A percentile compares a stretch with the other conserved stretches of the same genome.
Conservation (phyloP, 2,329 filamentous ascomycete species). For the Tolypocladium amazonense region DNA sequence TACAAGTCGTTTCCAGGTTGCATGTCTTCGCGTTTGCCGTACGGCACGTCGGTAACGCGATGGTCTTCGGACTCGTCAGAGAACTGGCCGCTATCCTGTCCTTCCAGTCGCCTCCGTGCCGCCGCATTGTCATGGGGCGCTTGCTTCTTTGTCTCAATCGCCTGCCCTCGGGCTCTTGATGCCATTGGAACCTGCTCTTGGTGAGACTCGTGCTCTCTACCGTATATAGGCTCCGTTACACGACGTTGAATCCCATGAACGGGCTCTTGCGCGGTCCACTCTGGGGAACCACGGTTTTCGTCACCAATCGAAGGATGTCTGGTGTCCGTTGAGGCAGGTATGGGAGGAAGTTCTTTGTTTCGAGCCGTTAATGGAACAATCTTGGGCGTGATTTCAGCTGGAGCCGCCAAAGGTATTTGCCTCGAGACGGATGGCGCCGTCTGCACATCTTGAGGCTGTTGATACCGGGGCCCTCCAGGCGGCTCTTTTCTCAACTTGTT, state of each 20-base stretch:
- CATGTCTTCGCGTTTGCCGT: slow-evolving; percentile 29
- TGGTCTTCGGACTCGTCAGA: slow-evolving; percentile 21
- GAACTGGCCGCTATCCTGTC: slow-evolving; percentile 18
- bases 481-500: slow-evolving; percentile 50
- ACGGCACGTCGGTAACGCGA: slow-evolving; percentile 30
- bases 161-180: slow-evolving; percentile 9
- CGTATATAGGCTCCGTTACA: slow-evolving; percentile 17
- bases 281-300: neutral
- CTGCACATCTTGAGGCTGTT: slow-evolving; percentile 30
- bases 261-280: neutral
- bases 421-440: slow-evolving; percentile 12
- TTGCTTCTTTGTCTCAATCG: slow-evolving; percentile 3
- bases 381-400: slow-evolving; percentile 3
- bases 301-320: neutral
- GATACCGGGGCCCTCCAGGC: slow-evolving; percentile 38
- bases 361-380: slow-evolving; percentile 9
- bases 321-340: slow-evolving; percentile 8
- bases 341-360: slow-evolving; percentile 22
- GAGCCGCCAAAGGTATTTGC: neutral
- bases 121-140: slow-evolving; percentile 7
- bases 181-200: slow-evolving; percentile 15
- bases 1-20: slow-evolving; percentile 46
- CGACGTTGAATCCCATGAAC: slow-evolving; percentile 14
- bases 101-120: slow-evolving; percentile 12
- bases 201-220: slow-evolving; percentile 14